These are phyloP conservation scores for Leucosporidium creatinivorum DNA, from an alignment of 768 basidiomycete species.

Conservation along the genomic window DNA sequence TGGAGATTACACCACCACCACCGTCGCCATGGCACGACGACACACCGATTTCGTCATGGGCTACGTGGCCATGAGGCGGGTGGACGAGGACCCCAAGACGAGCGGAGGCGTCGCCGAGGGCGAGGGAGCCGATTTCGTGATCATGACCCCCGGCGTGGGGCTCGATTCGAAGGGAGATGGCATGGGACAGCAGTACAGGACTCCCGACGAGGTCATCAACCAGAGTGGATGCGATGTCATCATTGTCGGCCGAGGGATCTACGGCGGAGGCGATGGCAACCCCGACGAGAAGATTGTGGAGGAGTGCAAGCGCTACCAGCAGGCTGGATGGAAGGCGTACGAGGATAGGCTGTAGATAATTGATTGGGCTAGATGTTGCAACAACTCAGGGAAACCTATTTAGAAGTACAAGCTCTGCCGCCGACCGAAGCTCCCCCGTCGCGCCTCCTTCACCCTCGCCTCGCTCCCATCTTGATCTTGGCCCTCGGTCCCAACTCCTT, in stretches of 20 bases:
- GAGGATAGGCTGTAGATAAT: slow-evolving; percentile 47
- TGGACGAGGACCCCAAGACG: slow-evolving; percentile 56
- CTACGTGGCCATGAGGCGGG: slow-evolving; percentile 82
- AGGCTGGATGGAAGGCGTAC: slow-evolving; percentile 89
- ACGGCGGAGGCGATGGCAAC: slow-evolving; percentile 55
- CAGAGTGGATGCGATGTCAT: slow-evolving; percentile 87
- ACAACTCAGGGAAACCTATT: neutral
- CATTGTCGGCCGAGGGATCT: slow-evolving; percentile 93
- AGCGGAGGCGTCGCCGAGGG: slow-evolving; percentile 29
- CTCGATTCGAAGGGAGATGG: slow-evolving; percentile 68
- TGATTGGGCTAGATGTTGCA: no score
- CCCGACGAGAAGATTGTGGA: slow-evolving; percentile 41
- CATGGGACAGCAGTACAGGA: slow-evolving; percentile 93
- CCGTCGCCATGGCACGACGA: slow-evolving; percentile 77
- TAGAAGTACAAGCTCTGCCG: neutral
- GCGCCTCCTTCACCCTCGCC: neutral
- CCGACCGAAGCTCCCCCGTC: neutral
- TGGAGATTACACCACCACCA: slow-evolving; percentile 72
- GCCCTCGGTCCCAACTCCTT: neutral
- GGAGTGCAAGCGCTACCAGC: slow-evolving; percentile 76
- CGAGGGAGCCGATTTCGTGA: slow-evolving; percentile 65
- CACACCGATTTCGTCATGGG: slow-evolving; percentile 81
- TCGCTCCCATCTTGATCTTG: neutral
- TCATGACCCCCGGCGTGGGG: slow-evolving; percentile 88
- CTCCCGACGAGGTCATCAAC: slow-evolving; percentile 71